Evolutionary conservation across 306 rosid species (phyloP).

Genomic region (Ziziphus jujuba): DNA sequence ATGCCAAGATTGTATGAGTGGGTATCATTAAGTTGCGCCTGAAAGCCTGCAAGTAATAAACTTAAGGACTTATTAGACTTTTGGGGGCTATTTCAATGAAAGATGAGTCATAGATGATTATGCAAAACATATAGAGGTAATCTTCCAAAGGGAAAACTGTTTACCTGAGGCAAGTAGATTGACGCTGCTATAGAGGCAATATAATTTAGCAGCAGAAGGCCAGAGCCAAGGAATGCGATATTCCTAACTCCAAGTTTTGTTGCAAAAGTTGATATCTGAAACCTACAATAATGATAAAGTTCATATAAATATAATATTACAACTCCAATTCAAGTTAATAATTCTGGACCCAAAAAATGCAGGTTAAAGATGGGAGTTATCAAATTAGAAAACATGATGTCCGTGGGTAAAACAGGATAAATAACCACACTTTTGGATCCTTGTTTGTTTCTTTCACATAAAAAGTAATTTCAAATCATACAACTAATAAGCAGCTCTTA

Average conservation of each 20-base stretch:
- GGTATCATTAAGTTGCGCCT: slow-evolving; percentile 76
- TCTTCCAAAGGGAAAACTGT: slow-evolving; percentile 5
- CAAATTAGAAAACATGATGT: background rate
- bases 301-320: background rate
- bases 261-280: slow-evolving; percentile 91
- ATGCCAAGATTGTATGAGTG: slow-evolving; percentile 62
- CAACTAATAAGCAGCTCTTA: background rate
- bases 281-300: slow-evolving; percentile 40
- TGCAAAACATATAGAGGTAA: background rate
- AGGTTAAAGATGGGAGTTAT: background rate
- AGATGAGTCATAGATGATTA: background rate
- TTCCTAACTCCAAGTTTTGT: slow-evolving; percentile 89
- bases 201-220: slow-evolving; percentile 81
- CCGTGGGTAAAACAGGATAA: background rate
- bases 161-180: slow-evolving; percentile 80
- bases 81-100: background rate
- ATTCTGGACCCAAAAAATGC: background rate
- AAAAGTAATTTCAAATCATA: background rate
- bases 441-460: background rate
- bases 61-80: background rate
- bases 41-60: slow-evolving; percentile 69
- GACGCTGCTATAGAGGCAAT: slow-evolving; percentile 68
- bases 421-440: background rate
- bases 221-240: slow-evolving; percentile 89
- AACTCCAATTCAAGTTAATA: background rate